Percentiles rank a stretch among this genome's conserved stretches.
Evolutionary conservation across 2,329 filamentous ascomycete species (phyloP).

Genomic region (Epichloe typhina): DNA sequence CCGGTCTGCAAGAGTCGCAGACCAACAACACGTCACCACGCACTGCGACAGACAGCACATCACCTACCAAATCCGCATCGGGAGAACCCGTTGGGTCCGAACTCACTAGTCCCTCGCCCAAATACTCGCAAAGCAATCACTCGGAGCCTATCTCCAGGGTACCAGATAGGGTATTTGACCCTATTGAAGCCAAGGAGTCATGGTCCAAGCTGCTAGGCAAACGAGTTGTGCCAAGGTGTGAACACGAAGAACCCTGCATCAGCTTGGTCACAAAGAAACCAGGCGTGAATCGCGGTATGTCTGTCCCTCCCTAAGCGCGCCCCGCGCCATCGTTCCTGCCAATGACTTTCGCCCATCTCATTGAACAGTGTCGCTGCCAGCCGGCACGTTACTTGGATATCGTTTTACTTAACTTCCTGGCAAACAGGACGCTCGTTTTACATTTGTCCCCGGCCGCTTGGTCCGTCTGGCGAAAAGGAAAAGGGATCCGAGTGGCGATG

Average conservation of each 20-base stretch:
- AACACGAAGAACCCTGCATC: constrained; percentile 80
- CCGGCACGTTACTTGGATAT: neutral
- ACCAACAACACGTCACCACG: neutral
- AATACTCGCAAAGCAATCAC: neutral
- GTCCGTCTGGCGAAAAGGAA: constrained; percentile 75
- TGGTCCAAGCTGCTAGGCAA: constrained; percentile 79
- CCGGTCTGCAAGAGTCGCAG: neutral
- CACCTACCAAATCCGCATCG: neutral
- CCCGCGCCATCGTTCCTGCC: too few relatives aligned
- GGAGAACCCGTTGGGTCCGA: neutral
- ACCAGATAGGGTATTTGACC: constrained; percentile 43
- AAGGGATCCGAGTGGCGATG: constrained; percentile 78
- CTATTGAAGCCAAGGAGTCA: constrained; percentile 60
- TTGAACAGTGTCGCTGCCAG: neutral
- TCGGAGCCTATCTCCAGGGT: neutral
- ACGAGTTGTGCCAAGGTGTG: constrained; percentile 62
- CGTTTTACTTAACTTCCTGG: neutral
- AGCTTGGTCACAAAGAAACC: constrained; percentile 77
- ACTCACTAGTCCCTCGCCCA: neutral
- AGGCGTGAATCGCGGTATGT: constrained; percentile 63
- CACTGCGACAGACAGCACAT: neutral
- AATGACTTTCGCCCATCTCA: neutral
- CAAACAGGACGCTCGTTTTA: constrained; percentile 47
- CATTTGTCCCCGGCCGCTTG: constrained; percentile 58
- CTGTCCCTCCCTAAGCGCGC: neutral